Evolutionary conservation across 2,329 filamentous ascomycete species (phyloP).

Genomic region (Colletotrichum cereale): DNA sequence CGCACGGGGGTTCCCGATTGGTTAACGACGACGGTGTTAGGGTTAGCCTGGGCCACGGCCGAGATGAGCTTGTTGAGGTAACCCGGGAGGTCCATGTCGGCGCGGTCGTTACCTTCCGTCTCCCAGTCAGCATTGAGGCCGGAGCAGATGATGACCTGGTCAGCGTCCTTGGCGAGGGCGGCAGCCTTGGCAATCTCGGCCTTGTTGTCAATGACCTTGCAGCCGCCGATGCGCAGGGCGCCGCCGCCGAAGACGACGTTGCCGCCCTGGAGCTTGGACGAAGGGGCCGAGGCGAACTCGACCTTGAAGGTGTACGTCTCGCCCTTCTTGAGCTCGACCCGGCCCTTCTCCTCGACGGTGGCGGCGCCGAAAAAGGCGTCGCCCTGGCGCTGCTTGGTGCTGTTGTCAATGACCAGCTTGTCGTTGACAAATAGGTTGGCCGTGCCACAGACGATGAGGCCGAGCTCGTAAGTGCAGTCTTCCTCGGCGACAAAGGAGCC

Average conservation of each 20-base stretch:
- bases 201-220: slow-evolving; percentile 67
- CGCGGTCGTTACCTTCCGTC: slow-evolving; percentile 78
- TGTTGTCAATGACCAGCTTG: slow-evolving; percentile 74
- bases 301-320: slow-evolving; percentile 70
- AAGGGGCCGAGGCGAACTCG: slow-evolving; percentile 70
- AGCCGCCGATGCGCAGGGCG: slow-evolving; percentile 72
- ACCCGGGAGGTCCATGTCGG: slow-evolving; percentile 78
- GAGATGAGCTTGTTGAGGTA: slow-evolving; percentile 76
- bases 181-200: slow-evolving; percentile 76
- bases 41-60: slow-evolving; percentile 73
- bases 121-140: slow-evolving; percentile 82
- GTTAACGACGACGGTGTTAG: slow-evolving; percentile 75
- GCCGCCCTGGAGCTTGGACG: slow-evolving; percentile 65
- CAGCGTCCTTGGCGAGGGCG: slow-evolving; percentile 74
- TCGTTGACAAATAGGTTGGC: slow-evolving; percentile 75
- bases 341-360: slow-evolving; percentile 73
- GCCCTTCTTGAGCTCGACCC: slow-evolving; percentile 68
- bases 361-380: slow-evolving; percentile 75
- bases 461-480: slow-evolving; percentile 72
- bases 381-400: slow-evolving; percentile 71
- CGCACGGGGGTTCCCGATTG: slow-evolving; percentile 78
- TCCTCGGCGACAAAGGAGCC: slow-evolving; percentile 71
- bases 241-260: slow-evolving; percentile 68
- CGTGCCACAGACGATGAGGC: slow-evolving; percentile 74
- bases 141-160: slow-evolving; percentile 83